Evolutionary conservation across 1,284 basidiomycete species (phyloP).

Genomic region (Trametes polyzona): DNA sequence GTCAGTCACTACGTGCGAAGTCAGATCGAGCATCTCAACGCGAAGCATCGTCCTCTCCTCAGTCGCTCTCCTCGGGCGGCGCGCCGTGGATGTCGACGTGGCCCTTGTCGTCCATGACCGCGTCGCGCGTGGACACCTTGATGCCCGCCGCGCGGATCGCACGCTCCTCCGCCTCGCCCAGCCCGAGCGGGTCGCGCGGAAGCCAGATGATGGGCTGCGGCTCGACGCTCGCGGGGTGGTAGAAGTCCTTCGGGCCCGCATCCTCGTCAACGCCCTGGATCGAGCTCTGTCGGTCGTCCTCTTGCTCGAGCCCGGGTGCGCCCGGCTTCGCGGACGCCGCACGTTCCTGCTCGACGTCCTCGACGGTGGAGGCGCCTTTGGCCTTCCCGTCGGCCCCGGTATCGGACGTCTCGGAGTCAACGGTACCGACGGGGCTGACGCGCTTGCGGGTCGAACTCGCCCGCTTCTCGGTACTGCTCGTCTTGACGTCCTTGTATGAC

Average conservation of each 20-base stretch:
- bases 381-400: neutral
- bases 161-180: conserved; percentile 66
- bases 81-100: conserved; percentile 59
- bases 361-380: neutral
- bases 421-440: neutral
- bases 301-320: conserved; percentile 8
- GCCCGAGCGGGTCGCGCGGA: conserved; percentile 70
- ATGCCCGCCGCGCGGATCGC: conserved; percentile 64
- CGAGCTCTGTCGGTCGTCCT: conserved; percentile 3
- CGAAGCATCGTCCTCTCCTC: neutral
- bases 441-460: conserved; percentile 12
- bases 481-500: conserved; percentile 19
- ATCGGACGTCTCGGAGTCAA: conserved; percentile 1
- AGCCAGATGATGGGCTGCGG: conserved; percentile 84
- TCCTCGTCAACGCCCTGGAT: conserved; percentile 30
- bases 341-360: conserved; percentile 5
- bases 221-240: conserved; percentile 79
- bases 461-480: conserved; percentile 8
- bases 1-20: too few relatives aligned
- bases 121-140: conserved; percentile 55
- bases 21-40: neutral
- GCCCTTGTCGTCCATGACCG: conserved; percentile 70
- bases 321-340: neutral
- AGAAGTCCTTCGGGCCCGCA: conserved; percentile 56
- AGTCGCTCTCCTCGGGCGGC: conserved; percentile 40